These are phyloP conservation scores for Biancaea sappan DNA, from an alignment of 306 rosid genomes.

Conservation along the genomic window DNA sequence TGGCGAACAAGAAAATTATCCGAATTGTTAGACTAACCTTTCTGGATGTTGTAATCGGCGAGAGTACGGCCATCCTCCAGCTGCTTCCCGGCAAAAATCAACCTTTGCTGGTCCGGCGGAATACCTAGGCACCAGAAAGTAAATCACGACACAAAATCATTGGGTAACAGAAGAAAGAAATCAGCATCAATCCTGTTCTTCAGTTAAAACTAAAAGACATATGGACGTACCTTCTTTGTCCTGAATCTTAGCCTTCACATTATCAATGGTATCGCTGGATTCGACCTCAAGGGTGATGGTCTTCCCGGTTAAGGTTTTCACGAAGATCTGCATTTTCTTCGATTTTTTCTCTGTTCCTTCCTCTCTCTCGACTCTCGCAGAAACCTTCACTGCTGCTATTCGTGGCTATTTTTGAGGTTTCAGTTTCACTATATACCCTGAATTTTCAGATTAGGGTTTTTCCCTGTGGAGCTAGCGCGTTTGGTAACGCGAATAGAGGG, in stretches of 20 bases:
- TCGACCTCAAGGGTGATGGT: slow-evolving; percentile 98
- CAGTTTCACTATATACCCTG: background rate
- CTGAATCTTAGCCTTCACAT: slow-evolving; percentile 91
- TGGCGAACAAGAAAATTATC: background rate
- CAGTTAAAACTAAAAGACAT: background rate
- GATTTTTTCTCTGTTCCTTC: background rate
- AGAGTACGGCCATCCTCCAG: slow-evolving; percentile 98
- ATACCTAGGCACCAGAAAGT: slow-evolving; percentile 48
- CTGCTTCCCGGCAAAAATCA: slow-evolving; percentile 98
- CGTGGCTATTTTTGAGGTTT: background rate
- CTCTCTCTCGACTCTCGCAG: background rate
- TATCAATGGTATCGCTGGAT: slow-evolving; percentile 92
- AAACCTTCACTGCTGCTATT: background rate
- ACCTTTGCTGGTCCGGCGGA: slow-evolving; percentile 97
- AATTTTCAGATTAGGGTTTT: slow-evolving; percentile 36
- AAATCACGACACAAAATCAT: background rate
- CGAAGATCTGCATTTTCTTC: slow-evolving; percentile 86
- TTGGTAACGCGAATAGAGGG: slow-evolving; percentile 6
- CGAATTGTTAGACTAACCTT: slow-evolving; percentile 48
- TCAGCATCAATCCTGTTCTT: background rate
- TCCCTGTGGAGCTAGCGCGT: background rate
- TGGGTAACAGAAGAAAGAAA: background rate
- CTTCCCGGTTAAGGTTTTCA: slow-evolving; percentile 97
- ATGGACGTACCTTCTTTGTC: slow-evolving; percentile 79
- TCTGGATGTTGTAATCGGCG: slow-evolving; percentile 95